Percentiles rank a stretch among this genome's conserved stretches.
phyloP scores from a whole-genome alignment of 768 basidiomycete species.

The Phylloporus scabripes region DNA sequence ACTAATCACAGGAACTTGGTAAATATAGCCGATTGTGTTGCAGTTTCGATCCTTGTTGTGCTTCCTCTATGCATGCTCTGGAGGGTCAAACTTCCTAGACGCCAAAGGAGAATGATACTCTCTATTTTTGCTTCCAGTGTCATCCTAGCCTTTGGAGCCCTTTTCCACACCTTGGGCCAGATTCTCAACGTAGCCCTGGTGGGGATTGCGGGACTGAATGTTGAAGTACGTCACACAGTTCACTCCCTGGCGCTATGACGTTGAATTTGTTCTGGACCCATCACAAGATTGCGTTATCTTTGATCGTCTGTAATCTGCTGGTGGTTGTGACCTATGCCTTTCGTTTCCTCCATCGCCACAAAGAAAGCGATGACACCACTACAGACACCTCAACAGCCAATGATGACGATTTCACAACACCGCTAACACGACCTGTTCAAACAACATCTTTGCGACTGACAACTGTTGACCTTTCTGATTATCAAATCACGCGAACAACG shows the following conservation, averaged over 20 bases:
- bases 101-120: conserved; percentile 23
- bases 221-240: conserved; percentile 12
- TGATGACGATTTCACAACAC: conserved; percentile 18
- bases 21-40: no score
- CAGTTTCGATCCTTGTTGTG: conserved; percentile 12
- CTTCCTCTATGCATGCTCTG: conserved; percentile 20
- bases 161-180: conserved; percentile 12
- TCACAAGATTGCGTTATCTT: conserved; percentile 12
- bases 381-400: neutral
- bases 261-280: neutral
- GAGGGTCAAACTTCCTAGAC: conserved; percentile 16
- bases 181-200: conserved; percentile 4
- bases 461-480: conserved; percentile 4
- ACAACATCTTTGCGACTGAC: conserved; percentile 1
- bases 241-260: neutral
- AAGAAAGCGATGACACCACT: neutral
- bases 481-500: neutral
- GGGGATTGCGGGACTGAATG: conserved; percentile 9
- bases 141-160: conserved; percentile 11
- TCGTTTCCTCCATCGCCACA: conserved; percentile 4
- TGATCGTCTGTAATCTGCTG: conserved; percentile 20
- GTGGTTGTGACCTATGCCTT: conserved; percentile 18
- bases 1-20: no score
- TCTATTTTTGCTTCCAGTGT: conserved; percentile 18
- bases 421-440: neutral